Evolutionary conservation across 805 yeast species (phyloP).

Genomic region (Myxozyma lipomycoides): DNA sequence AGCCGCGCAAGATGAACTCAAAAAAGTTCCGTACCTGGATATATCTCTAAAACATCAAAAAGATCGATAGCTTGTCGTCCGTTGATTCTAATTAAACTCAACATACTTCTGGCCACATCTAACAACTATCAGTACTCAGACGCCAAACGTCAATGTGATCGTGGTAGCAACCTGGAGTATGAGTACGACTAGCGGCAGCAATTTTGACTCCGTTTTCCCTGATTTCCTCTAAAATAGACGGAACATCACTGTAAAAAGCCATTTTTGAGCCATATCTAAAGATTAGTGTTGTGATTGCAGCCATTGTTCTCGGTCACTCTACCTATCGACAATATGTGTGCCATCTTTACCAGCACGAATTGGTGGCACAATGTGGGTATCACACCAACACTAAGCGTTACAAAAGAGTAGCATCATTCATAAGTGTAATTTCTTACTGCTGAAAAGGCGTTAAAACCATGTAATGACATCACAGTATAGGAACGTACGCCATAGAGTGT

Average conservation of each 20-base stretch:
- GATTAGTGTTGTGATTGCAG: no score
- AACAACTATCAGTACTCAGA: neutral
- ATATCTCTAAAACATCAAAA: slow-evolving; percentile 66
- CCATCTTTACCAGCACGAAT: slow-evolving; percentile 40
- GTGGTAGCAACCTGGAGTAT: slow-evolving; percentile 51
- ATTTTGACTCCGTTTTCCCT: slow-evolving; percentile 47
- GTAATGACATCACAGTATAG: neutral
- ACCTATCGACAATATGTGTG: slow-evolving; percentile 46
- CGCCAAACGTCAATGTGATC: slow-evolving; percentile 6
- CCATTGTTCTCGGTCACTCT: neutral
- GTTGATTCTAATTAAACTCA: slow-evolving; percentile 51
- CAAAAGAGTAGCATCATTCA: no score
- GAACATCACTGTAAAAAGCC: slow-evolving; percentile 64
- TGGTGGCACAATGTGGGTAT: slow-evolving; percentile 63
- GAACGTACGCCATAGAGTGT: slow-evolving; percentile 67
- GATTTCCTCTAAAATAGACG: slow-evolving; percentile 54
- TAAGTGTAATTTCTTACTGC: slow-evolving; percentile 9
- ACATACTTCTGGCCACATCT: slow-evolving; percentile 56
- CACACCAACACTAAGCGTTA: slow-evolving; percentile 58
- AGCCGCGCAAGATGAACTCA: slow-evolving; percentile 38
- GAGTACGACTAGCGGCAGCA: slow-evolving; percentile 75
- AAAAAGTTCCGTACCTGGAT: slow-evolving; percentile 44
- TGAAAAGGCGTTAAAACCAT: slow-evolving; percentile 5
- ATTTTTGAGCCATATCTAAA: slow-evolving; percentile 48
- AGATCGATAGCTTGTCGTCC: slow-evolving; percentile 49